A percentile compares a stretch with the other conserved stretches of the same genome.
phyloP scores from a whole-genome alignment of 805 yeast genomes.

The Saccharomycopsis lassenensis region DNA sequence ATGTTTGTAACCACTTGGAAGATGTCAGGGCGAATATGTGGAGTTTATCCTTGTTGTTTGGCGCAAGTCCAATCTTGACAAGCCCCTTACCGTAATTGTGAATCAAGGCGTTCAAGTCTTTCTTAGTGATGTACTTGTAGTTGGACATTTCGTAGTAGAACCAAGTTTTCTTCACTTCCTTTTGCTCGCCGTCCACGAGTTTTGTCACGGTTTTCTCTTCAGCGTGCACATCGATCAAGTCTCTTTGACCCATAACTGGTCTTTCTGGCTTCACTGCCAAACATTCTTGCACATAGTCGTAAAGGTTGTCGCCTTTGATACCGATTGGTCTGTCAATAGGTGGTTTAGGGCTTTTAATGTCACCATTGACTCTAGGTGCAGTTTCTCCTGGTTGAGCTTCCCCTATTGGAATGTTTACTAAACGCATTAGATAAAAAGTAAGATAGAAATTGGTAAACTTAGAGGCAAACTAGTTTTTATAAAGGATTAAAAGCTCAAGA shows the following conservation, averaged over 20 bases:
- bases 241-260: constrained; percentile 69
- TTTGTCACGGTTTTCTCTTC: constrained; percentile 70
- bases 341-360: constrained; percentile 34
- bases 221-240: constrained; percentile 56
- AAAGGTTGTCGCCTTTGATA: constrained; percentile 54
- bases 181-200: constrained; percentile 64
- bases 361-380: constrained; percentile 64
- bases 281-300: constrained; percentile 57
- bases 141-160: constrained; percentile 66
- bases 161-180: constrained; percentile 78
- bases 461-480: neutral
- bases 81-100: constrained; percentile 65
- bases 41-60: constrained; percentile 47
- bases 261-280: constrained; percentile 43
- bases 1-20: constrained; percentile 83
- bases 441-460: neutral
- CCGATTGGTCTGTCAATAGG: constrained; percentile 53
- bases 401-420: constrained; percentile 49
- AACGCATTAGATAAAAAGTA: constrained; percentile 1
- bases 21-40: constrained; percentile 88
- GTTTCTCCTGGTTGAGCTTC: constrained; percentile 68
- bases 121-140: constrained; percentile 56
- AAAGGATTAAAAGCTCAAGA: neutral
- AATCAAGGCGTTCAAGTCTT: constrained; percentile 40
- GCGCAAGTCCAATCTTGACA: constrained; percentile 56